Percentiles rank a stretch among this genome's conserved stretches.
Evolutionary conservation across 495 filamentous ascomycete genomes (phyloP).

Genomic region (Aspergillus mulundensis): DNA sequence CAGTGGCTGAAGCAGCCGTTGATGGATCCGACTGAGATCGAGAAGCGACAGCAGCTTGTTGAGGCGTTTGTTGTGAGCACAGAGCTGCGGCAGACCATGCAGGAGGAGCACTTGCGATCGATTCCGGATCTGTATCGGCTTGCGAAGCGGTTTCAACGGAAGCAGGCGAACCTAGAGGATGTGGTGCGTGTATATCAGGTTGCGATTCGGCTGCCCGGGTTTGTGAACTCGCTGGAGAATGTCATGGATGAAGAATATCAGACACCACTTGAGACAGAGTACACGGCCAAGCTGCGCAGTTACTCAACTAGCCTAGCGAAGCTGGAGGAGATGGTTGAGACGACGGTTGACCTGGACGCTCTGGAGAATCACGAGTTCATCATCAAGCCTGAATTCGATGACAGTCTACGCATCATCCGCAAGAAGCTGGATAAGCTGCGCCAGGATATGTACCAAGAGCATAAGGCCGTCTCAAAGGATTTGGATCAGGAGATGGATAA

Average conservation of each 20-base stretch:
- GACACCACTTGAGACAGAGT: slow-evolving; percentile 79
- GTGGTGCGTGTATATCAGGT: slow-evolving; percentile 95
- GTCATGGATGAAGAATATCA: slow-evolving; percentile 95
- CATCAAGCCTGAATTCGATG: slow-evolving; percentile 98
- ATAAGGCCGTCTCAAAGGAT: slow-evolving; percentile 69
- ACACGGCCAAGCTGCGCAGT: slow-evolving; percentile 75
- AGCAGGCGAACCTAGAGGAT: slow-evolving; percentile 87
- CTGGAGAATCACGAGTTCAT: slow-evolving; percentile 97
- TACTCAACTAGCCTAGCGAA: slow-evolving; percentile 77
- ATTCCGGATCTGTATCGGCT: slow-evolving; percentile 94
- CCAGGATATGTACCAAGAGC: slow-evolving; percentile 80
- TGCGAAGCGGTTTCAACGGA: slow-evolving; percentile 89
- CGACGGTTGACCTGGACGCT: slow-evolving; percentile 92
- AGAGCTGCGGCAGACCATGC: slow-evolving; percentile 92
- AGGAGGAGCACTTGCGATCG: slow-evolving; percentile 91
- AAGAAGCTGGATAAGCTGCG: slow-evolving; percentile 85
- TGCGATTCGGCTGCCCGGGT: slow-evolving; percentile 82
- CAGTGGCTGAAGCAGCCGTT: slow-evolving; percentile 99
- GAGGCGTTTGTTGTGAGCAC: slow-evolving; percentile 94
- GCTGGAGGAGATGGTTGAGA: slow-evolving; percentile 97
- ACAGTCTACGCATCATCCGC: slow-evolving; percentile 77
- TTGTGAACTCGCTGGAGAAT: slow-evolving; percentile 82
- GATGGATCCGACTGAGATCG: slow-evolving; percentile 87
- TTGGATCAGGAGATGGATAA: slow-evolving; percentile 93
- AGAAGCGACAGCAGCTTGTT: slow-evolving; percentile 88